Evolutionary conservation across 495 filamentous ascomycete genomes (phyloP), one percentile per base, ranked within the genome.

Genomic region (Penicillium cinerascens): DNA sequence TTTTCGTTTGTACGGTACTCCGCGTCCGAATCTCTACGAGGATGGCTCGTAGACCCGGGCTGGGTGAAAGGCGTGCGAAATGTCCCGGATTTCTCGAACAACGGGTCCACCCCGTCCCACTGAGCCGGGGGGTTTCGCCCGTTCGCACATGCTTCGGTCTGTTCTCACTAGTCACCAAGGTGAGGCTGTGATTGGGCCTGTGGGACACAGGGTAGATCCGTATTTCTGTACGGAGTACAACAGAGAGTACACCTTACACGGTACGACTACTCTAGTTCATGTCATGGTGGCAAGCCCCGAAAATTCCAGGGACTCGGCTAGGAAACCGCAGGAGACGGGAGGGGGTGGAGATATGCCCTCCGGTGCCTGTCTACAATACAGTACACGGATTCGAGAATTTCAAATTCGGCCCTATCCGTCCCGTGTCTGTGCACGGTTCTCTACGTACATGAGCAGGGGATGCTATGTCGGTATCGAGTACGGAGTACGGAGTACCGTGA

Each of bases 321-420:
- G 22, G 16, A 44, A 33, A 13, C 29, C 10, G 41, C 23, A n/a
- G n/a, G n/a, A 36, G 18, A 43, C 49, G 36, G 37, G 21, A 21
- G 20, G 13, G 48, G 37, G 49, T 18, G 38, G 38, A 41, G 38
- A 33, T 33, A 33, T 33, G 29, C 29, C 11, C 9, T 33, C 29
- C 11, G 3, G 2, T 13, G 10, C 29, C 29, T 33, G 11, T 13
- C 11, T 33, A 10, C 29, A 3, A 8, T 10, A n/a, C n/a, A n/a
- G n/a, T n/a, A n/a, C n/a, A n/a, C n/a, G 3, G 36, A 49, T 40
- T 42, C 37, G 42, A 46, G 33, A 41, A 60, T 60, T 63, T 51
- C 60, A 63, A 63, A 60, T 61, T 52, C 44, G 49, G 58, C 18
- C 37, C 58, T 43, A 40, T 49, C 52, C 53, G 49, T 47, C 38